Base-by-base conservation (phyloP, 177 flowering plant species). In the Tripterygium wilfordii region DNA sequence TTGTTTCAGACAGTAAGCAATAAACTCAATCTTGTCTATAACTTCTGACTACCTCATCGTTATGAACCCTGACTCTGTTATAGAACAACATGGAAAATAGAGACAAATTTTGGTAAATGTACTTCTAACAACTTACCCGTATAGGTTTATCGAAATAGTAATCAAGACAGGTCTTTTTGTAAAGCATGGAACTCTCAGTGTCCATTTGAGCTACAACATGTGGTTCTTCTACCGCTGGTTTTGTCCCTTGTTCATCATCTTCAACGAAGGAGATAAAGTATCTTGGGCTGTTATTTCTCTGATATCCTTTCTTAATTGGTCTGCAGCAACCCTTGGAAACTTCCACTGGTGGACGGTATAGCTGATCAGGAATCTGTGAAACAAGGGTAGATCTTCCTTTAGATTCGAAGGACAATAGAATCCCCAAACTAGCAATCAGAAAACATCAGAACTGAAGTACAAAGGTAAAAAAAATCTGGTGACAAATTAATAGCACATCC, bases 201-300 rank as follows among this genome's bases (percentile, higher is more conserved):
- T 88, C 96, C 94, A 86, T 81, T 56, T 83, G 95, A 27, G 69
- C 78, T 8, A 85, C 82, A 48, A 77, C 56, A 39, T 46, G 83
- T 23, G 77, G 70, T 49, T 65, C 56, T 45, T 50, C 72, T 28
- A 15, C 3, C 42, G 69, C 75, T 27, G 57, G 23, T 14, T 43
- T 31, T 39, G 49, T 59, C 32, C 45, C 76, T 54, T 62, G 71
- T 48, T 63, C 69, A 28, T 82, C 72, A 16, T 41, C 42, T 26
- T 66, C 73, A 16, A 64, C 32, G 36, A 53, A 76, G 35, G 95
- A 79, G 42, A 74, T 40, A 37, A 63, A 75, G 54, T 83, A 85
- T 9, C 70, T 61, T 26, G 76, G 80, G 58, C 79, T 71, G 35
- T 15, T 38, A 18, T 38, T 65, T 58, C 79, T 66, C 23, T 77